Conservation (phyloP, 1,284 basidiomycete genomes). For the Ceratobasidium sp. region DNA sequence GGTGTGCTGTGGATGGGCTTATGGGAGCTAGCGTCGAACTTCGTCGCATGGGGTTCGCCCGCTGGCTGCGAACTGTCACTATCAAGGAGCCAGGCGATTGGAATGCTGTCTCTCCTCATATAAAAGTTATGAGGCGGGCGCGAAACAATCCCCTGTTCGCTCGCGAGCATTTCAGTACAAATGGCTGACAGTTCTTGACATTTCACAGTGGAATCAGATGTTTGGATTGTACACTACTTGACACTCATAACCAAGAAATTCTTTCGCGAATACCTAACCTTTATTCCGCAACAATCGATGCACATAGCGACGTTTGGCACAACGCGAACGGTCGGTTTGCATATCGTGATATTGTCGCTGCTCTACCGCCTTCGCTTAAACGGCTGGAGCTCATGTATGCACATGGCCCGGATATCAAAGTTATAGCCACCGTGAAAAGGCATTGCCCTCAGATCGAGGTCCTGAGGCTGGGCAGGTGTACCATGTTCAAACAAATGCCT, state of each 20-base stretch:
- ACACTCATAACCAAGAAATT: background rate
- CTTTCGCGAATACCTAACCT: too few relatives aligned
- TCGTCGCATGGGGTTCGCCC: background rate
- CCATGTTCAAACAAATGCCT: too few relatives aligned
- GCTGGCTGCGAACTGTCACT: background rate
- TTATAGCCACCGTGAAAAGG: background rate
- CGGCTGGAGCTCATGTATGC: conserved; percentile 7
- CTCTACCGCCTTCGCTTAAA: background rate
- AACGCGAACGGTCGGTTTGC: background rate
- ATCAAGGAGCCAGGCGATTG: background rate
- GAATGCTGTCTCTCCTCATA: background rate
- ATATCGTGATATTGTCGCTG: background rate
- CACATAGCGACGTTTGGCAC: conserved; percentile 4
- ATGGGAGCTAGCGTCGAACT: background rate
- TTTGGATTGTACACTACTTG: too few relatives aligned
- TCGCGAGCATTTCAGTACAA: background rate
- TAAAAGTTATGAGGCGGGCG: background rate
- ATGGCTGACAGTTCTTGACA: background rate
- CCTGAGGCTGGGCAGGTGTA: conserved; percentile 11
- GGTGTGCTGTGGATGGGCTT: background rate
- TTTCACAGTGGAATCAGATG: too few relatives aligned
- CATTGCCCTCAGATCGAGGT: conserved; percentile 6
- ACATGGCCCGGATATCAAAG: conserved; percentile 11
- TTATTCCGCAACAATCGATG: conserved; percentile 19
- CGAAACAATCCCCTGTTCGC: background rate